Evolutionary conservation across 192 early-diverging fungal species (phyloP).

Genomic region (Funneliformis mosseae): DNA sequence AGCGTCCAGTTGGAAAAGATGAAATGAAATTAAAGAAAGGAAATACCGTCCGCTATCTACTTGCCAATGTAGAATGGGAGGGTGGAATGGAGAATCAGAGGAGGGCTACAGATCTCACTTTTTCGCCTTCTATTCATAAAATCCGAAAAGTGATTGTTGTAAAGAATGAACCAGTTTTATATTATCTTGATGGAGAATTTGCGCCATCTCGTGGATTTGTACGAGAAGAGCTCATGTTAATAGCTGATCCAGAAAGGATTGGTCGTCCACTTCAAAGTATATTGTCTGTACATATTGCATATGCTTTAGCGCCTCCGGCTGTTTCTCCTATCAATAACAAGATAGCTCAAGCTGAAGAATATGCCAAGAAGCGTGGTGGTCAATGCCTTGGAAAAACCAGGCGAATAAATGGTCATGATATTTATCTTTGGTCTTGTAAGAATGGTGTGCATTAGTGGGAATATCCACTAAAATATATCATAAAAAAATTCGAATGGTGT

Average conservation of each 20-base stretch:
- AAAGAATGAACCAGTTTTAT: constrained; percentile 24
- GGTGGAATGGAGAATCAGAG: constrained; percentile 23
- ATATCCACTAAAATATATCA: constrained; percentile 21
- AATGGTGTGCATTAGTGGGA: too few species aligned
- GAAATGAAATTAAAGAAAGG: not conserved
- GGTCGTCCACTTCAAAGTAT: not conserved
- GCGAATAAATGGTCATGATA: too few species aligned
- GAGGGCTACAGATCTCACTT: not conserved
- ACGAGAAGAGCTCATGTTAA: constrained; percentile 16
- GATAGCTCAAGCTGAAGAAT: too few species aligned
- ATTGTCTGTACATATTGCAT: not conserved
- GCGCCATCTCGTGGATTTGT: not conserved
- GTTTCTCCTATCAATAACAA: not conserved
- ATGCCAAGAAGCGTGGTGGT: not conserved
- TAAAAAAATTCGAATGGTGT: constrained; percentile 24
- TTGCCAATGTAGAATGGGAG: constrained; percentile 27
- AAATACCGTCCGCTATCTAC: not conserved
- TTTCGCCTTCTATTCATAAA: not conserved
- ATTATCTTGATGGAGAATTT: constrained; percentile 26
- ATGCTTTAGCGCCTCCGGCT: too few species aligned
- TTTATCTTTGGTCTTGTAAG: too few species aligned
- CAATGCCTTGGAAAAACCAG: too few species aligned
- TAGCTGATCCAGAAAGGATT: constrained; percentile 20
- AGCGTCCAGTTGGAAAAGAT: constrained; percentile 20
- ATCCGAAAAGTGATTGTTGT: constrained; percentile 16